Evolutionary conservation across 345 rosid species (phyloP).

Genomic region (Brassica rapa): DNA sequence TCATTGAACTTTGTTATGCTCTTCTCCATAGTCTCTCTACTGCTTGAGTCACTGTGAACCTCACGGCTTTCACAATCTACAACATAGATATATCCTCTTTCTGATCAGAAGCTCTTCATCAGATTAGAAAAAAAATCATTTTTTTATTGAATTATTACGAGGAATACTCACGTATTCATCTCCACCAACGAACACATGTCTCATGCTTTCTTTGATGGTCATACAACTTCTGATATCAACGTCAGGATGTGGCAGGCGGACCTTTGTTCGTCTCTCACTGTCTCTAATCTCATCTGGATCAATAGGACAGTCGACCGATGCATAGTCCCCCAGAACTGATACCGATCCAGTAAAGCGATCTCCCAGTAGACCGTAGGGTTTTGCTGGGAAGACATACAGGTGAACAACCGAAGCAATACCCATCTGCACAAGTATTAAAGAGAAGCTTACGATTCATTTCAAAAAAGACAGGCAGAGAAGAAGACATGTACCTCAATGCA

Average conservation of each 20-base stretch:
- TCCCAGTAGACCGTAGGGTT: constrained; percentile 89
- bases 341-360: constrained; percentile 78
- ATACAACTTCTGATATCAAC: constrained; percentile 69
- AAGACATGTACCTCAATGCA: too few relatives aligned
- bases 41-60: constrained; percentile 92
- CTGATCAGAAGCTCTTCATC: constrained; percentile 23
- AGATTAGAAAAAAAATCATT: neutral
- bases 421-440: constrained; percentile 70
- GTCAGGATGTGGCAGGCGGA: constrained; percentile 88
- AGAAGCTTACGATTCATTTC: constrained; percentile 36
- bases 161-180: constrained; percentile 78
- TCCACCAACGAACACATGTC: constrained; percentile 88
- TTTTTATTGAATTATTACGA: neutral
- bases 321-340: constrained; percentile 96
- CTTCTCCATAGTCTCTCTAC: constrained; percentile 90
- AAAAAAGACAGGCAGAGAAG: constrained; percentile 20
- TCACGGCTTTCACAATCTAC: constrained; percentile 94
- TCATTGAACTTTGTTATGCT: constrained; percentile 61
- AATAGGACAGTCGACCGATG: constrained; percentile 35
- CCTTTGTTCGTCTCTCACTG: constrained; percentile 89
- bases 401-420: constrained; percentile 96
- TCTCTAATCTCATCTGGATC: constrained; percentile 97
- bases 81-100: constrained; percentile 13
- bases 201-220: constrained; percentile 89
- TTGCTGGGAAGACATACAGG: constrained; percentile 90